These are phyloP conservation scores for Tricharina praecox DNA, from an alignment of 495 filamentous ascomycete genomes.

Conservation along the genomic window DNA sequence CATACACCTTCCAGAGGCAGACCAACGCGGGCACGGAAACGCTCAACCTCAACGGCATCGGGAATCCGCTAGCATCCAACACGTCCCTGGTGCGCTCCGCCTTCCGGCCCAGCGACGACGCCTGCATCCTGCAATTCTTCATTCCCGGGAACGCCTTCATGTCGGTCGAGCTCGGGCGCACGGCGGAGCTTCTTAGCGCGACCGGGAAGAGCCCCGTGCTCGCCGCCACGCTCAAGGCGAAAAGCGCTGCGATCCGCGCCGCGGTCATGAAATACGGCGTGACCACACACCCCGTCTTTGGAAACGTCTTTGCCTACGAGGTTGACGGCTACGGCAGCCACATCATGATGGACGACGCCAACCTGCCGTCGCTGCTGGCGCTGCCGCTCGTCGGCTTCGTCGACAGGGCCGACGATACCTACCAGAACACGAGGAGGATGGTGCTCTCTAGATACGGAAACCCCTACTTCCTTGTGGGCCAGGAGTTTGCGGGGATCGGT, in stretches of 20 bases:
- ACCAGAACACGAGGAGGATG: slow-evolving; percentile 87
- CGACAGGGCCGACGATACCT: slow-evolving; percentile 44
- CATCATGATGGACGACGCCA: slow-evolving; percentile 95
- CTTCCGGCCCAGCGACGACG: slow-evolving; percentile 93
- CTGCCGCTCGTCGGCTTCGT: slow-evolving; percentile 81
- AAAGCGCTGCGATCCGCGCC: slow-evolving; percentile 49
- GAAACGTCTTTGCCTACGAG: slow-evolving; percentile 87
- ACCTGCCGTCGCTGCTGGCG: slow-evolving; percentile 76
- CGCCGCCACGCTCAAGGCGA: slow-evolving; percentile 38
- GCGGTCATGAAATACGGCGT: slow-evolving; percentile 84
- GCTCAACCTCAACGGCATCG: slow-evolving; percentile 59
- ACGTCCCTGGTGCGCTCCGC: slow-evolving; percentile 81
- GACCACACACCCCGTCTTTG: slow-evolving; percentile 64
- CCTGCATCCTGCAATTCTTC: slow-evolving; percentile 88
- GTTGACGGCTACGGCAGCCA: slow-evolving; percentile 87
- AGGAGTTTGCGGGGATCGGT: slow-evolving; percentile 74
- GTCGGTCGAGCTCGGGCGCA: slow-evolving; percentile 69
- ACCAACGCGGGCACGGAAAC: slow-evolving; percentile 83
- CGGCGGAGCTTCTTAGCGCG: slow-evolving; percentile 46
- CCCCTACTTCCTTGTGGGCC: slow-evolving; percentile 72
- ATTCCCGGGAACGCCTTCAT: slow-evolving; percentile 96
- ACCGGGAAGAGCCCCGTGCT: slow-evolving; percentile 38
- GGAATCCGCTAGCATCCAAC: slow-evolving; percentile 73
- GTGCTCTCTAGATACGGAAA: slow-evolving; percentile 62
- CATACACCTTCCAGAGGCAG: slow-evolving; percentile 66